Conservation (phyloP, 2,329 filamentous ascomycete species). For the Piedraia hortae region DNA sequence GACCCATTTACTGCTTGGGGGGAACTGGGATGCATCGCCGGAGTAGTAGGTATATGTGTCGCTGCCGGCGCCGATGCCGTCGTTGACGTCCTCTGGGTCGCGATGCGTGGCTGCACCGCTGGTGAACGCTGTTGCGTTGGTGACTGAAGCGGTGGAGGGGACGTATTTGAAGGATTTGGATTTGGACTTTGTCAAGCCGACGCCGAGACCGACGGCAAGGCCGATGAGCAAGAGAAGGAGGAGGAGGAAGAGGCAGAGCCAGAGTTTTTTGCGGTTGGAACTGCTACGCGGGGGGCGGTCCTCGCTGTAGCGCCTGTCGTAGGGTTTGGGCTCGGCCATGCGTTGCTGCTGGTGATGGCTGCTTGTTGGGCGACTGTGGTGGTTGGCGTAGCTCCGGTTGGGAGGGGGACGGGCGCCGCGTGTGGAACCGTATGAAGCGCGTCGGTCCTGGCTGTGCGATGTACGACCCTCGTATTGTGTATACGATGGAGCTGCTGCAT, state of each 20-base stretch:
- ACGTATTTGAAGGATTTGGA: slow-evolving; percentile 6
- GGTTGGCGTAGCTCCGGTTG: neutral
- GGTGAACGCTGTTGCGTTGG: slow-evolving; percentile 8
- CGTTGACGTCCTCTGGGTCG: slow-evolving; percentile 4
- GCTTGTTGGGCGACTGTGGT: neutral
- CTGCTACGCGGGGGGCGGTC: slow-evolving; percentile 2
- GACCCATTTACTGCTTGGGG: slow-evolving; percentile 5
- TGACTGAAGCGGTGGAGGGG: slow-evolving; percentile 9
- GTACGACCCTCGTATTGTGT: neutral
- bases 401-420: neutral
- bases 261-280: slow-evolving; percentile 5
- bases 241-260: slow-evolving; percentile 4
- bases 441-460: neutral
- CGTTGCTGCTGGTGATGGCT: neutral
- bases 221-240: slow-evolving; percentile 4
- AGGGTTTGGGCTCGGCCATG: neutral
- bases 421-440: neutral
- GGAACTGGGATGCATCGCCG: slow-evolving; percentile 6
- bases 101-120: slow-evolving; percentile 9
- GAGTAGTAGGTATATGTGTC: slow-evolving; percentile 11
- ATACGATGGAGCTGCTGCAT: no score
- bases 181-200: slow-evolving; percentile 6
- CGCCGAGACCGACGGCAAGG: slow-evolving; percentile 6
- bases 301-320: slow-evolving; percentile 1
- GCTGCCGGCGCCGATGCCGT: slow-evolving; percentile 6